Evolutionary conservation across 495 filamentous ascomycete genomes (phyloP), one percentile per base, ranked within the genome.

Genomic region (Polyplosphaeria fusca): DNA sequence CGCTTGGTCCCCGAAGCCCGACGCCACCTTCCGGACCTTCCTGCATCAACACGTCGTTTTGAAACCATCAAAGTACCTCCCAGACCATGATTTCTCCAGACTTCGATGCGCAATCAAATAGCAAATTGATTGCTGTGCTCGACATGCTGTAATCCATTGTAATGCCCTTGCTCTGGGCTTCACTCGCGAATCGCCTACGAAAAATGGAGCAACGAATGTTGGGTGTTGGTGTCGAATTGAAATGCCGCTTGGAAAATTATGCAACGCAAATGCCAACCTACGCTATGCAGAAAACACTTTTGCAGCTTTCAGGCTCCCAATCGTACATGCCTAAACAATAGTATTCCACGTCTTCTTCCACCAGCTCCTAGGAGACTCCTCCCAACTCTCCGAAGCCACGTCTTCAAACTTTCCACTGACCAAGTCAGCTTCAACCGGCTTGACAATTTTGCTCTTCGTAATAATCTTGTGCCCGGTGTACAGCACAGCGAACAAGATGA

Each of bases 401-500:
- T 60, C 58, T 2, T 56, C 16, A 14, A 56, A 58, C 18, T 38
- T 40, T 2, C 66, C 68, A 14, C 60, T 58, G 18, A 61, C 63
- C 5, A 70, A 51, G 46, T 70, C 68, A 2, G 66, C 68, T 20
- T 67, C 66, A 2, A 27, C 18, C 0, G 68, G 52, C 25, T 59
- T 65, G 30, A 68, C 58, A 32, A 70, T 68, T 30, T 52, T 55
- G 39, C 61, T 61, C 52, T 59, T 51, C 19, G 54, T 63, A 0
- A 65, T 39, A 20, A 67, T 0, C 52, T 70, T 70, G 47, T 70
- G 68, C 0, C 68, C 68, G 28, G 54, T 12, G 35, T 70, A 70
- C 12, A 60, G 42, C 14, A 65, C 25, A n/a, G 19, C 56, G 51
- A 65, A 65, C 13, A 65, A 47, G 18, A 65, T 65, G 22, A 65